These are phyloP conservation scores for Monilinia fructigena DNA, from an alignment of 2,329 filamentous ascomycete species.

Conservation along the genomic window DNA sequence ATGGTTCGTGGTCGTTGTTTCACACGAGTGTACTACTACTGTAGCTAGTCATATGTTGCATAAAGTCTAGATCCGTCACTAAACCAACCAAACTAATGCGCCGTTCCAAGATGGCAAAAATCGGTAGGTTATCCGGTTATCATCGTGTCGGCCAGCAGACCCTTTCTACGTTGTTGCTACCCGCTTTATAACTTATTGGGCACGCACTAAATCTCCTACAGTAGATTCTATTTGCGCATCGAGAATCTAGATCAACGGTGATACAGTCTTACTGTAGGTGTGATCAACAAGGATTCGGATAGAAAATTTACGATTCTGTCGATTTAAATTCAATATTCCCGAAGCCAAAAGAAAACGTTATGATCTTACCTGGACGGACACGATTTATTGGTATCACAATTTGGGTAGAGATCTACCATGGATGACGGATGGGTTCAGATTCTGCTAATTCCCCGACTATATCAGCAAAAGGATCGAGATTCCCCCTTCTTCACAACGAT, in stretches of 20 bases:
- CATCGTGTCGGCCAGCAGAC: not conserved
- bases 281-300: not conserved
- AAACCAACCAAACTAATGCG: not conserved
- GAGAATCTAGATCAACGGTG: not conserved
- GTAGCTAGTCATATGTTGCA: not conserved
- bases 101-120: not conserved
- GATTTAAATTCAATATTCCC: not conserved
- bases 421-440: not conserved
- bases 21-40: too few relatives aligned
- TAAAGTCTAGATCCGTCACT: not conserved
- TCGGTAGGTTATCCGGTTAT: not conserved
- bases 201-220: not conserved
- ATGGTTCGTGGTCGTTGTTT: not conserved
- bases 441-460: conserved; percentile 3
- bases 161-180: not conserved
- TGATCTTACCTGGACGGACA: not conserved
- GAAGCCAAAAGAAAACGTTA: not conserved
- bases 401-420: not conserved
- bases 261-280: not conserved
- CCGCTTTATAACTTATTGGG: not conserved
- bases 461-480: conserved; percentile 8
- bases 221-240: conserved; percentile 6
- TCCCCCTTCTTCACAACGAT: not conserved
- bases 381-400: not conserved
- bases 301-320: not conserved